Evolutionary conservation across 1,284 basidiomycete species (phyloP), one percentile per base, ranked within the genome.

Genomic region (Termitomyces sp.): DNA sequence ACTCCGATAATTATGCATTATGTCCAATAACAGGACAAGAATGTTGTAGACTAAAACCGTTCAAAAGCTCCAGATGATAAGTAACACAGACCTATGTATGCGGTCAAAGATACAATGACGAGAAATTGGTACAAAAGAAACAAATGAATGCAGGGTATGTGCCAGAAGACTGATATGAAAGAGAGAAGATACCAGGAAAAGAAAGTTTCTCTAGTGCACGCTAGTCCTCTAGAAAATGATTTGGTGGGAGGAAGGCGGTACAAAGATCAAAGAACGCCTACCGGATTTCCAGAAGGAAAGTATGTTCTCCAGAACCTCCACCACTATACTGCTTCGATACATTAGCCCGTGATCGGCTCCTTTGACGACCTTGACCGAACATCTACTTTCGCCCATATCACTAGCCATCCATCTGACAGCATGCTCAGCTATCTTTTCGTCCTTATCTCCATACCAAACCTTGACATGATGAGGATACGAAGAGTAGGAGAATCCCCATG

Each of bases 381-480:
- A 96, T 56, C 78, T 75, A 42, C 83, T 84, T 47, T 81, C 74
- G n/a, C 83, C 80, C 88, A 94, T 92, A 48, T 83, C 84, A 60
- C 80, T 82, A 69, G 94, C 89, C 90, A 98, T 89, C 89, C 92
- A 94, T 61, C 88, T 73, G 54, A 94, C 88, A 46, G 90, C 88
- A 63, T 88, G 85, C 65, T 95, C 86, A 26, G 87, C 87, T 58
- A 99, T 96, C 69, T 89, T 88, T 70, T 98, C 95, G 68, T 98
- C 96, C 62, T 81, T 82, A 62, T 92, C 89, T 2, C 96, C 96
- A 61, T 94, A 94, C 94, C 94, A 98, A 38, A 98, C 86, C 42
- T 83, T 84, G 47, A 93, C 88, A n/a, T 75, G 77, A 62, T 90
- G 86, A 9, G 83, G 81, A 58, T 97, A 88, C 24, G 92, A 82